Evolutionary conservation across 2,329 filamentous ascomycete species (phyloP), one percentile per base, ranked within the genome.

Genomic region (Botrytis paeoniae): DNA sequence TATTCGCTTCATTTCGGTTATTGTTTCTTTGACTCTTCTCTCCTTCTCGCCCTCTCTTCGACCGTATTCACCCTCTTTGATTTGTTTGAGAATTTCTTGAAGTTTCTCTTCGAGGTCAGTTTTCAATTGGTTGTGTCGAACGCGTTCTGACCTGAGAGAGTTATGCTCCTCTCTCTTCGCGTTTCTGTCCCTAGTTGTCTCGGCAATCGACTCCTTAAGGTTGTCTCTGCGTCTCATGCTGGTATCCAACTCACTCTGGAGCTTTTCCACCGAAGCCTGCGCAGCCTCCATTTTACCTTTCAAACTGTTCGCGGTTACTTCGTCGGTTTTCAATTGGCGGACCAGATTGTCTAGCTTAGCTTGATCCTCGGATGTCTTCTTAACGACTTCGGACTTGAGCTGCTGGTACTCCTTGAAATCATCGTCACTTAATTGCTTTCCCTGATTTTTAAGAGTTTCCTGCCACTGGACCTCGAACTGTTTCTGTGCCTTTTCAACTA

Each of bases 91-190:
- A 25, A 95, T 90, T 73, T 95, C 92, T 75, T 93, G 91, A 10
- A 98, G 88, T 82, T 97, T 95, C 82, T 98, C 95, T 76, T 99
- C 95, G 3, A 97, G 88, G 80, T 98, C 96, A 0, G 93, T 96
- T 71, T 92, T 89, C 80, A 91, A 91, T 80, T 97, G 93, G 70
- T 93, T 92, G 14, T 93, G 91, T 69, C 94, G 89, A 14, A 95
- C 88, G 68, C 93, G 90, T 80, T 97, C 93, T 0, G 94, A 97
- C 75, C 93, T 92, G 59, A 97, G 86, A 71, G 91, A 89, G 80
- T 97, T 96, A 80, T 94, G 92, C 74, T 96, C 92, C 80, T 95
- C 97, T 84, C 97, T 97, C 85, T 97, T 98, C 37, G 85, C 83
- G 43, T 94, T 91, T 68, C 97, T 93, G n/a, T 96, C 92, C 75